These are phyloP conservation scores for Bipolaris zeicola DNA, from an alignment of 2,329 filamentous ascomycete species.

Conservation along the genomic window DNA sequence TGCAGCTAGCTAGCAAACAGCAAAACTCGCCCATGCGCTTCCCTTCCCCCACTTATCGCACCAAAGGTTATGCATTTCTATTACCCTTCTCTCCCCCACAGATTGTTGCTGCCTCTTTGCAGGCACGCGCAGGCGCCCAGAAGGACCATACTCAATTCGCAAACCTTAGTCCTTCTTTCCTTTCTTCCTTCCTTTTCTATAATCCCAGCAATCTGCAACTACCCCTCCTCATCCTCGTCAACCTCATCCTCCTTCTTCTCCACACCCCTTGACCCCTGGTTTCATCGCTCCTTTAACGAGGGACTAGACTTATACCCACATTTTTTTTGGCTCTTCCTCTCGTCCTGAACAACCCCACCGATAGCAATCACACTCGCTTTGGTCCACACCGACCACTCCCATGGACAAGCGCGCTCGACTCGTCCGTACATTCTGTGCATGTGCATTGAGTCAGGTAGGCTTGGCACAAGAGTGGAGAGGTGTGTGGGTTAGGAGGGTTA, in stretches of 20 bases:
- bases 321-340: too few relatives aligned
- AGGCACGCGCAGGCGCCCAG: too few relatives aligned
- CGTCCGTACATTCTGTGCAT: not conserved
- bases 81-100: not conserved
- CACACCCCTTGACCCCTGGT: conserved; percentile 9
- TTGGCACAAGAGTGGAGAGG: too few relatives aligned
- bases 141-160: not conserved
- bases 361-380: not conserved
- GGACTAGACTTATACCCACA: not conserved
- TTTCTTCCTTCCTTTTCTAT: not conserved
- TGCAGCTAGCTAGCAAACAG: not conserved
- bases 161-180: too few relatives aligned
- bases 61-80: not conserved
- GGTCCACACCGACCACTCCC: not conserved
- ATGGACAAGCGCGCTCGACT: too few relatives aligned
- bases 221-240: not conserved
- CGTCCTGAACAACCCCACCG: not conserved
- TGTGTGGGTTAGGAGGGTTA: too few relatives aligned
- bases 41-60: too few relatives aligned
- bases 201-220: not conserved
- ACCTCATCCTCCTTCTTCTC: not conserved
- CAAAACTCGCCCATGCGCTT: too few relatives aligned
- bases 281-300: conserved; percentile 1
- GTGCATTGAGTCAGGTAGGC: too few relatives aligned
- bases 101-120: not conserved